Evolutionary conservation across 352 stramenopile species (phyloP), one percentile per base, ranked within the genome.

Genomic region (Pythium aquatile): DNA sequence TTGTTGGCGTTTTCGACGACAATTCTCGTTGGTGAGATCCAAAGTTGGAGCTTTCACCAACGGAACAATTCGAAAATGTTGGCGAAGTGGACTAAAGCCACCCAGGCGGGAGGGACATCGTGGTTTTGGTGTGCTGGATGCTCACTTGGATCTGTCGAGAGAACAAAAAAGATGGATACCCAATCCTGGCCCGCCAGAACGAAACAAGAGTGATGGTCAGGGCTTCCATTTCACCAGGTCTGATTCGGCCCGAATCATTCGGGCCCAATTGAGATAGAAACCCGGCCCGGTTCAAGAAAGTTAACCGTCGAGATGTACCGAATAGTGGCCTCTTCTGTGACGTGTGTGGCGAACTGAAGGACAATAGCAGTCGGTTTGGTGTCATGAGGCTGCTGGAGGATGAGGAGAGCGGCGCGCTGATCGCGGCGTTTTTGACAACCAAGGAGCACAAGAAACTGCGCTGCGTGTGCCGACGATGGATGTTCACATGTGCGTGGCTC

Each of bases 401-500:
- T 56, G 49, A 55, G 6, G 40, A 28, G 10, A 54, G 29, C 37
- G 47, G 57, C 5, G 39, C 28, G 28, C 54, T 47, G 28, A 51
- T 70, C 35, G 52, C 32, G n/a, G 56, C 48, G 56, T 88, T 87
- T 66, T 63, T 91, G 20, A 72, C 72, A n/a, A 62, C 58, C 11
- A 46, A 30, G 51, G 82, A 91, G 56, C 77, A 66, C 8, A 66
- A 64, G 42, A 29, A 68, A 39, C 76, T 91, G 46, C 82, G 75
- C 51, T 49, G 51, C 28, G 76, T 91, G 24, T 83, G 75, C 58
- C 64, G 77, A 40, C 70, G 75, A 59, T 89, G 79, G 79, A 57
- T 80, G 20, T 89, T 86, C 35, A 87, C 79, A 5, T 85, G 73
- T 26, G 49, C 53, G 16, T 85, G 75, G 73, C 52, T 91, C 24